phyloP scores from a whole-genome alignment of 2,329 filamentous ascomycete species.

The Coleophoma cylindrospora region DNA sequence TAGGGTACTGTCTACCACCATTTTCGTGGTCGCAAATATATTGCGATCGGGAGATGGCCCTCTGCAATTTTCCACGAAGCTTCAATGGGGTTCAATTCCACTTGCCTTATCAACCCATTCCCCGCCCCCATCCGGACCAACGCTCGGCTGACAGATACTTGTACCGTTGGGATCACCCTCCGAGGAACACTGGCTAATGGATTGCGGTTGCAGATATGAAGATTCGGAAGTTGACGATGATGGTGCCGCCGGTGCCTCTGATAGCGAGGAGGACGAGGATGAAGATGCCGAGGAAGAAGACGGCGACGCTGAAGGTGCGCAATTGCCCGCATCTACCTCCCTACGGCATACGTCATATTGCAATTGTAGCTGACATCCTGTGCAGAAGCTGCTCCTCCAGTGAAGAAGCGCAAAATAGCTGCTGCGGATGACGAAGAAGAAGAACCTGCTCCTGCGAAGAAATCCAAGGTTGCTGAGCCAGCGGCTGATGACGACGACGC shows the following conservation, averaged over 20 bases:
- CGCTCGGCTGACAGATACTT: too few relatives aligned
- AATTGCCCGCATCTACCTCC: background rate
- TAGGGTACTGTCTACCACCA: too few relatives aligned
- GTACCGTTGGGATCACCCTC: too few relatives aligned
- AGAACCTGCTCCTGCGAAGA: background rate
- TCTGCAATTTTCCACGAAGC: too few relatives aligned
- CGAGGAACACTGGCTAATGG: too few relatives aligned
- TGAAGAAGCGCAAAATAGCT: conserved; percentile 1
- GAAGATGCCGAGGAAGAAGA: background rate
- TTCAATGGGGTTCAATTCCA: too few relatives aligned
- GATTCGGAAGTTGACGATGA: background rate
- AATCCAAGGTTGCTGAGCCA: background rate
- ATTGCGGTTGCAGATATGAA: background rate
- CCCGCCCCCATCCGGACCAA: too few relatives aligned
- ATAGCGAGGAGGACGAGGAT: background rate
- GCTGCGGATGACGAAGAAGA: background rate
- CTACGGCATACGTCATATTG: background rate
- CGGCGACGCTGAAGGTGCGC: background rate
- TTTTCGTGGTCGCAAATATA: too few relatives aligned
- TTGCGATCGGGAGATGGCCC: too few relatives aligned
- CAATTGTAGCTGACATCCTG: background rate
- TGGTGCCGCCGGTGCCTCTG: background rate
- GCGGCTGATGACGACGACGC: background rate
- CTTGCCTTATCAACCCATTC: too few relatives aligned
- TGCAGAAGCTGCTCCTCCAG: background rate